A percentile compares a stretch with the other conserved stretches of the same genome.
Conservation (phyloP, 108 stramenopile species). For the Discostella pseudostelligera region DNA sequence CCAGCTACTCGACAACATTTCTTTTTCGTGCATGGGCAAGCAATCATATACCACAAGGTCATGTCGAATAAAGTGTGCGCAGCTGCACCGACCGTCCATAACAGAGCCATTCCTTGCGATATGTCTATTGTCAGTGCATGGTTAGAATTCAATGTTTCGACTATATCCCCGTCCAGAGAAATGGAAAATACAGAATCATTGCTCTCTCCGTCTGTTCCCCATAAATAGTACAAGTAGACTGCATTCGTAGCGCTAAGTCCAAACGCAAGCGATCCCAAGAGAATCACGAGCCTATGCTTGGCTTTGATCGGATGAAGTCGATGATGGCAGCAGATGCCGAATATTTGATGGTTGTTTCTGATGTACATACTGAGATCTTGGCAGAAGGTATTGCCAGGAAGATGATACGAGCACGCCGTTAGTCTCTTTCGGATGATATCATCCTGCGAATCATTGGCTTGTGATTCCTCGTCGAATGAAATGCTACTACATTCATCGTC, state of each 20-base stretch:
- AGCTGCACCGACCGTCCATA: conserved; percentile 39
- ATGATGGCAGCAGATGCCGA: conserved; percentile 42
- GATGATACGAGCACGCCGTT: conserved; percentile 31
- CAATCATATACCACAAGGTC: conserved; percentile 40
- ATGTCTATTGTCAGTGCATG: conserved; percentile 11
- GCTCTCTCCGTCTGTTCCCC: conserved; percentile 19
- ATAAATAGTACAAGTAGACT: conserved; percentile 30
- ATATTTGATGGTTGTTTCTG: conserved; percentile 31
- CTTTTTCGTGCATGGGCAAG: conserved; percentile 26
- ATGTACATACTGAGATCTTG: conserved; percentile 41
- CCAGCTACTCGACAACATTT: conserved; percentile 9
- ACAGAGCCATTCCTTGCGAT: conserved; percentile 22
- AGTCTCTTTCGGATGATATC: conserved; percentile 25
- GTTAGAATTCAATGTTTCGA: background rate
- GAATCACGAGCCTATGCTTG: conserved; percentile 26
- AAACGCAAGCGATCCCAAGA: conserved; percentile 40
- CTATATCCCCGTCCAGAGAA: conserved; percentile 18
- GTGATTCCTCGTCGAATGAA: background rate
- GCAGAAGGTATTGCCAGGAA: conserved; percentile 31
- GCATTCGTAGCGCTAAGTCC: conserved; percentile 37
- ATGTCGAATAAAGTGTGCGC: conserved; percentile 38
- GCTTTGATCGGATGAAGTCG: conserved; percentile 24
- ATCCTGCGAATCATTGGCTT: background rate
- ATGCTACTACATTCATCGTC: conserved; percentile 17
- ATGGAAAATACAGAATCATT: conserved; percentile 28